Percentiles rank a stretch among this genome's conserved stretches.
phyloP scores from a whole-genome alignment of 2,329 filamentous ascomycete species.

The Helotiales sp. region DNA sequence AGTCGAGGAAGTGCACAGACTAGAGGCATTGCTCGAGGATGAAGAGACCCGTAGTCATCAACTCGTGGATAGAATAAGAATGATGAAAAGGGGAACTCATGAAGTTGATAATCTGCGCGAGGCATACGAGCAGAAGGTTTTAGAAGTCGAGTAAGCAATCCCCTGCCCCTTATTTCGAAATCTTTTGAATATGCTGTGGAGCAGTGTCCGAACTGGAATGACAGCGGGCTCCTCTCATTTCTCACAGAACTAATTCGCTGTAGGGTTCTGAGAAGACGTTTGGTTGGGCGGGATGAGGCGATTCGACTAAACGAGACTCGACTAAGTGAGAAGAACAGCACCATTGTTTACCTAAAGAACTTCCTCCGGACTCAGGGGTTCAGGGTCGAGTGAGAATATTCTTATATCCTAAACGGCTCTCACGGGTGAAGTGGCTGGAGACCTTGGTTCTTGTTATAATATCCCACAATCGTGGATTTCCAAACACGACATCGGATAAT shows the following conservation, averaged over 20 bases:
- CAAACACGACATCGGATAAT: no score
- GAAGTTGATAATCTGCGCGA: slow-evolving; percentile 15
- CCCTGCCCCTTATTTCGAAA: no score
- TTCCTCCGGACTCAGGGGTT: slow-evolving; percentile 22
- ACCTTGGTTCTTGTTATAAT: no score
- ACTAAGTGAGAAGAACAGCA: slow-evolving; percentile 21
- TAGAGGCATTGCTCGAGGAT: slow-evolving; percentile 17
- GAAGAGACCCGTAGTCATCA: slow-evolving; percentile 16
- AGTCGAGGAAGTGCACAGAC: slow-evolving; percentile 9
- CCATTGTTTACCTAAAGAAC: slow-evolving; percentile 20
- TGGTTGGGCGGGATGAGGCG: slow-evolving; percentile 19
- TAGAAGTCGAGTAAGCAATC: slow-evolving; percentile 29
- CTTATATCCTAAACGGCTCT: no score
- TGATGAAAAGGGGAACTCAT: slow-evolving; percentile 20
- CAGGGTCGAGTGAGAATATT: slow-evolving; percentile 9
- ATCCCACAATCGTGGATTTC: no score
- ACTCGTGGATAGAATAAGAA: slow-evolving; percentile 19
- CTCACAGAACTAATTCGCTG: no score
- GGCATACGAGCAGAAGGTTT: slow-evolving; percentile 26
- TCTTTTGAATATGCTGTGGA: no score
- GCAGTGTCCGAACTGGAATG: no score
- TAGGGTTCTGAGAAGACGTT: slow-evolving; percentile 13
- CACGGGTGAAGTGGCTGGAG: no score
- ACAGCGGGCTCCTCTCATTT: no score
- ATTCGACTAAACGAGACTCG: slow-evolving; percentile 16